Base-by-base conservation (phyloP, 2,329 filamentous ascomycete genomes). In the Amauroascus niger region DNA sequence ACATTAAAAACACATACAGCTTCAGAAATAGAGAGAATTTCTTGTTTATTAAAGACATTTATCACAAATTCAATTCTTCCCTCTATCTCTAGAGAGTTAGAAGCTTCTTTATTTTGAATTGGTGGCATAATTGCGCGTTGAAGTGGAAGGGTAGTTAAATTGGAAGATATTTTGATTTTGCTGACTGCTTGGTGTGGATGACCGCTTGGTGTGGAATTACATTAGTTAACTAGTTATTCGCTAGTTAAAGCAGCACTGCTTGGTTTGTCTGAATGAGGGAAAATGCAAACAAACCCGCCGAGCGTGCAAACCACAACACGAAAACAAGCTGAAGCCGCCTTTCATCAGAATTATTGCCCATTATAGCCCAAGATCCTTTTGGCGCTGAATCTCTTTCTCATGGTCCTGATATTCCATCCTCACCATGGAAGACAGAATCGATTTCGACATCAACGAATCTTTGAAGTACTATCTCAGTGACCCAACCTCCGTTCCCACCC, bases 391-490 rank as follows among this genome's bases (percentile, higher is more conserved):
- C 22, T 7, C n/a, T 26, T 44, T 20, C 24, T 35, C 18, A 40
- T 51, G 39, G 7, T 51, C 24, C 18, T 43, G 11, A 43, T 16
- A 35, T 33, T 13, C 18, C 13, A 8, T 9, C 14, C 24, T 44
- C 16, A 33, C n/a, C 14, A 86, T 86, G 75, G 78, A 78, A 62
- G 74, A 76, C 60, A 74, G 71, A 59, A 80, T 89, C 68, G 80
- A 84, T 65, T 98, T 98, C 74, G 88, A 97, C 70, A 88, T 98
- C 71, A 95, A 96, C 70, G 86, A 95, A 75, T 88, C 89, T 60
- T 85, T 97, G 70, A 96, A 95, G 77, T 81, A 88, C 69, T 98
- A 96, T 73, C 87, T 96, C 80, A 94, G 88, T 72, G 91, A 97
- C 69, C 91, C 93, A 7, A 77, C 83, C 44, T 80, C 82, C 37